Evolutionary conservation across 495 filamentous ascomycete species (phyloP), one percentile per base, ranked within the genome.

Genomic region (Tuber brumale): DNA sequence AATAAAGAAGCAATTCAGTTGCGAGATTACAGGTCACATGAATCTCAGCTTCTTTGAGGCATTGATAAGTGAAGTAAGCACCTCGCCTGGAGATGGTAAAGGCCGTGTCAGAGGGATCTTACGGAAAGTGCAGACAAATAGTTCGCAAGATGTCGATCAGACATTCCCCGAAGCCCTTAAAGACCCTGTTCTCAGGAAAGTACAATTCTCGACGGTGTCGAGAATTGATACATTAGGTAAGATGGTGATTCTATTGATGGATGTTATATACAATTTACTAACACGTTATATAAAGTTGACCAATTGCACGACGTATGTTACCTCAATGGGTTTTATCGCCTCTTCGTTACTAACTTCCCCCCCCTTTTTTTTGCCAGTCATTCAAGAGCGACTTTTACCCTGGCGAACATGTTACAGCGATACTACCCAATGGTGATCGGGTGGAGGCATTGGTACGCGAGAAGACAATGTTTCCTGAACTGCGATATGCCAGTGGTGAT

Each of bases 301-400:
- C 85, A 87, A 74, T 86, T 92, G 42, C 92, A 86, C 80, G 91
- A 93, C 83, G 87, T 90, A 84, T 82, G 85, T 84, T 42, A 42
- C 70, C 74, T 57, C 35, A 27, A 37, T 43, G 57, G 51, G 31
- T 43, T 43, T 43, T 72, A 51, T 78, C 44, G 23, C 73, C 37
- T 44, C 37, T 70, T 70, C 27, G 70, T 42, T 42, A n/a, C 70
- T 45, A 16, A 72, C 14, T n/a, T 70, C 37, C 35, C 21, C 10
- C 21, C 19, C 31, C n/a, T 48, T n/a, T 44, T 71, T n/a, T 42
- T 69, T 85, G 83, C 48, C 86, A 97, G 86, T 93, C 97, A 81
- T 99, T 97, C 82, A 95, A 94, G 81, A 87, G 90, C 70, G 94
- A 97, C 81, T 98, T 95, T 81, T 97, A 95, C 81, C 95, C 95